phyloP scores from a whole-genome alignment of 2,329 filamentous ascomycete species.

The Arthrobotrys sphaeroides region DNA sequence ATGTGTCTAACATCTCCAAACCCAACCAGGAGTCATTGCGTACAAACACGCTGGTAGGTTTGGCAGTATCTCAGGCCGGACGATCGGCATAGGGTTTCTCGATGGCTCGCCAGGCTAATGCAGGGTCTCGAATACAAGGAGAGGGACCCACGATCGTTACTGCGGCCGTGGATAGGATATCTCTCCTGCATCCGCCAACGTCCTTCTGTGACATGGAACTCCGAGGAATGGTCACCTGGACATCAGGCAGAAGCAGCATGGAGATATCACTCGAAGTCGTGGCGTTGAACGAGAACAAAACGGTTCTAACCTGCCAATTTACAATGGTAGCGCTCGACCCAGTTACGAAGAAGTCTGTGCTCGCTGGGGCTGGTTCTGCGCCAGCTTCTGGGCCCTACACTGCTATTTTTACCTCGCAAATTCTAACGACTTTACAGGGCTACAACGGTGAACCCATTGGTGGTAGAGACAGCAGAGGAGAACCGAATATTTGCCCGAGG shows the following conservation, averaged over 20 bases:
- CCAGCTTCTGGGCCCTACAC: neutral
- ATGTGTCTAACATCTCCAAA: neutral
- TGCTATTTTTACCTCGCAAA: constrained; percentile 16
- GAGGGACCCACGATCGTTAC: constrained; percentile 67
- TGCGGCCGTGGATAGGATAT: constrained; percentile 66
- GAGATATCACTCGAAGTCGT: constrained; percentile 74
- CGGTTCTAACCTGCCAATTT: constrained; percentile 76
- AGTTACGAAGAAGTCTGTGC: constrained; percentile 69
- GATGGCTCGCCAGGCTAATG: neutral
- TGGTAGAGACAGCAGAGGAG: constrained; percentile 73
- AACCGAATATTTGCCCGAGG: constrained; percentile 71
- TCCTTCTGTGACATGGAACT: constrained; percentile 82
- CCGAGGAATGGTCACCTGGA: constrained; percentile 72
- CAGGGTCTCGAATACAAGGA: constrained; percentile 2
- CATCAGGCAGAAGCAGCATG: constrained; percentile 68
- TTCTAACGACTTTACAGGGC: constrained; percentile 62
- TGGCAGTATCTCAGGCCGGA: neutral
- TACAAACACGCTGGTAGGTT: constrained; percentile 75
- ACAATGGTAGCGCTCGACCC: constrained; percentile 81
- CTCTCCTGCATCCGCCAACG: constrained; percentile 74
- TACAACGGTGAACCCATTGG: constrained; percentile 70
- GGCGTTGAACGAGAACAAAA: constrained; percentile 67
- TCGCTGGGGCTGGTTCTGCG: neutral
- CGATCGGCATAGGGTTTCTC: neutral
- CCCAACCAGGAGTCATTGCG: constrained; percentile 70